These are phyloP conservation scores for Mycena kentingensis DNA, from an alignment of 768 basidiomycete genomes.

Conservation along the genomic window DNA sequence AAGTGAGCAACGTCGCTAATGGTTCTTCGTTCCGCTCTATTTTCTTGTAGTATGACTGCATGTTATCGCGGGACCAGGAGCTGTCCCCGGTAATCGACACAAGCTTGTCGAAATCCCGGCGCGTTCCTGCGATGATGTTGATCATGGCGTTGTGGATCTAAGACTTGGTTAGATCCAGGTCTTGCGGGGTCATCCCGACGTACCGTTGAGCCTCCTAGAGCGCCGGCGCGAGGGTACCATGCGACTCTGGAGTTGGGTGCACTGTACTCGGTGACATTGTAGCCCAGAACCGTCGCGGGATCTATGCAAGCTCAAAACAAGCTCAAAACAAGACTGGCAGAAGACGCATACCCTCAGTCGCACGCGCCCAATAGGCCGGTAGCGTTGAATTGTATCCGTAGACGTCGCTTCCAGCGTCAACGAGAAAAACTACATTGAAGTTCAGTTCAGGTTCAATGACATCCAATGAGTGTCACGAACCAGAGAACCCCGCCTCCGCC, in stretches of 20 bases:
- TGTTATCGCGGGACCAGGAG: conserved; percentile 34
- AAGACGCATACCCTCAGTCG: conserved; percentile 13
- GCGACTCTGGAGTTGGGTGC: conserved; percentile 13
- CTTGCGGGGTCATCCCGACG: no score
- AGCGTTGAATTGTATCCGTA: conserved; percentile 17
- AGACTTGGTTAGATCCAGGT: no score
- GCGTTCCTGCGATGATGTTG: conserved; percentile 16
- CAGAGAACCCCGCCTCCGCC: conserved; percentile 30
- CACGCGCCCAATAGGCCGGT: conserved; percentile 13
- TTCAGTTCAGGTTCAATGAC: no score
- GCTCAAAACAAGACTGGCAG: background rate
- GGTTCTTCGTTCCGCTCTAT: conserved; percentile 33
- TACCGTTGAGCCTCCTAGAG: conserved; percentile 16
- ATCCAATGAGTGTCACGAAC: conserved; percentile 13
- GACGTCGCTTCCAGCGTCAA: conserved; percentile 16
- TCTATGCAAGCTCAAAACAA: background rate
- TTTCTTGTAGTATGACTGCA: conserved; percentile 35
- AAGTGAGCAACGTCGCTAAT: conserved; percentile 16
- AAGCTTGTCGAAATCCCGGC: conserved; percentile 13
- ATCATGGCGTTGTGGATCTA: conserved; percentile 23
- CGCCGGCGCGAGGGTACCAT: conserved; percentile 20
- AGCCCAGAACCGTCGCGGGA: conserved; percentile 8
- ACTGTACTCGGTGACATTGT: conserved; percentile 19
- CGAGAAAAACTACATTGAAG: conserved; percentile 18
- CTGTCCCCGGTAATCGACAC: conserved; percentile 27